A percentile compares a stretch with the other conserved stretches of the same genome.
Evolutionary conservation across 2,329 filamentous ascomycete species (phyloP).

Genomic region (Colletotrichum caudatum): DNA sequence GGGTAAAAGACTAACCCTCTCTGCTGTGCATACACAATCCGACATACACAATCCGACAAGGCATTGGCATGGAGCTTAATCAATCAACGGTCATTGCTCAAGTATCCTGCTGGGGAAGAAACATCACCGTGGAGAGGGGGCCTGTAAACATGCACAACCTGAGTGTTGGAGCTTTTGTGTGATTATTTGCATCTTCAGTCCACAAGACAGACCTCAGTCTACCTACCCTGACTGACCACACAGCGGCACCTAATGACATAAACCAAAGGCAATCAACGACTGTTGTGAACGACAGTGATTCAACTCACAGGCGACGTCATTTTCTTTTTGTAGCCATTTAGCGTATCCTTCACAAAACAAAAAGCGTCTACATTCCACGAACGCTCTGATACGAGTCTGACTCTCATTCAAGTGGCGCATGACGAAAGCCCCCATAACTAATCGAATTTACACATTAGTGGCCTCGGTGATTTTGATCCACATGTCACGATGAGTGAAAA

Average conservation of each 20-base stretch:
- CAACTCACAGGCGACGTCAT: not conserved
- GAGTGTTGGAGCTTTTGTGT: constrained; percentile 1
- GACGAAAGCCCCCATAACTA: not conserved
- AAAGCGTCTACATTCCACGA: constrained; percentile 1
- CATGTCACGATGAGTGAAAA: constrained; percentile 1
- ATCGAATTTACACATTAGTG: not conserved
- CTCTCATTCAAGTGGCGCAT: not conserved
- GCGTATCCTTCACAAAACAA: not conserved
- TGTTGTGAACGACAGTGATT: not conserved
- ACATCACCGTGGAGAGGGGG: not conserved
- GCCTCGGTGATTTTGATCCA: constrained; percentile 12
- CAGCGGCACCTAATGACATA: no score
- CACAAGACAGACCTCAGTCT: no score
- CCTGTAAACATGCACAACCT: not conserved
- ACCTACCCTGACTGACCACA: no score
- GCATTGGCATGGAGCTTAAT: constrained; percentile 1
- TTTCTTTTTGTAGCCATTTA: not conserved
- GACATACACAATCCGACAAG: not conserved
- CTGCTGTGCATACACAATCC: not conserved
- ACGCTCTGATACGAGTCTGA: not conserved
- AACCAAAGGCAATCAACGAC: no score
- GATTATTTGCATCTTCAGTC: not conserved
- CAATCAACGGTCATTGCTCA: not conserved
- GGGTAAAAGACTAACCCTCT: no score
- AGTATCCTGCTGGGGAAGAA: constrained; percentile 6